Conservation (phyloP, 1,139 yeast species). For the Yamadazyma atlantica region DNA sequence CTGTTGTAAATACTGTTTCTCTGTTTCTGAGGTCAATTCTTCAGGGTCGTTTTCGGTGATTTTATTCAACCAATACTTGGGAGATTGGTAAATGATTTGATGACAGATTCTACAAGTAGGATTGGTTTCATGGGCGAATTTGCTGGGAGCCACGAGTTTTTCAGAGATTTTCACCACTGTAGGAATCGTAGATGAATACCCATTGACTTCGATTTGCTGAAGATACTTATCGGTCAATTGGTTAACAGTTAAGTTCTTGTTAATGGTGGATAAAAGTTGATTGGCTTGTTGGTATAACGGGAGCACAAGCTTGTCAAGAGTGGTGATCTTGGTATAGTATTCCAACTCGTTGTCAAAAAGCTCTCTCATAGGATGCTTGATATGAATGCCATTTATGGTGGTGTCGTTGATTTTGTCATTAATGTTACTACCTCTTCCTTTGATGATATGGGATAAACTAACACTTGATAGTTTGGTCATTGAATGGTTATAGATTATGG, state of each 20-base stretch:
- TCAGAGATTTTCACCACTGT: slow-evolving; percentile 91
- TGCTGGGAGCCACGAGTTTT: slow-evolving; percentile 61
- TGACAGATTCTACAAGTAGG: slow-evolving; percentile 53
- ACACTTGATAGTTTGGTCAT: slow-evolving; percentile 85
- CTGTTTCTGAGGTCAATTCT: slow-evolving; percentile 50
- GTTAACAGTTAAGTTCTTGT: slow-evolving; percentile 74
- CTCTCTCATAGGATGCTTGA: slow-evolving; percentile 74
- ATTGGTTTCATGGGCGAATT: slow-evolving; percentile 13
- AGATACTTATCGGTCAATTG: slow-evolving; percentile 79
- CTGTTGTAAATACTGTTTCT: slow-evolving; percentile 33
- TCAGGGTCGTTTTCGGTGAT: slow-evolving; percentile 70
- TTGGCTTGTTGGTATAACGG: slow-evolving; percentile 15
- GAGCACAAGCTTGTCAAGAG: slow-evolving; percentile 18
- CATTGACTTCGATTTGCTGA: slow-evolving; percentile 63
- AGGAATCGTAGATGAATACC: slow-evolving; percentile 88
- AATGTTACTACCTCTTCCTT: slow-evolving; percentile 80
- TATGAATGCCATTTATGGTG: slow-evolving; percentile 31
- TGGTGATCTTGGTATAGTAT: slow-evolving; percentile 46
- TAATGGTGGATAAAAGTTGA: slow-evolving; percentile 30
- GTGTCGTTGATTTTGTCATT: slow-evolving; percentile 54
- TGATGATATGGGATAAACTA: slow-evolving; percentile 76
- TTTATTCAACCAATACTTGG: slow-evolving; percentile 66
- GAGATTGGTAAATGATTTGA: slow-evolving; percentile 50
- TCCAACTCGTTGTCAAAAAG: slow-evolving; percentile 64
- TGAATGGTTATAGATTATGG: slow-evolving; percentile 71